phyloP scores from a whole-genome alignment of 2,329 filamentous ascomycete species.

The Calonectria hongkongensis region DNA sequence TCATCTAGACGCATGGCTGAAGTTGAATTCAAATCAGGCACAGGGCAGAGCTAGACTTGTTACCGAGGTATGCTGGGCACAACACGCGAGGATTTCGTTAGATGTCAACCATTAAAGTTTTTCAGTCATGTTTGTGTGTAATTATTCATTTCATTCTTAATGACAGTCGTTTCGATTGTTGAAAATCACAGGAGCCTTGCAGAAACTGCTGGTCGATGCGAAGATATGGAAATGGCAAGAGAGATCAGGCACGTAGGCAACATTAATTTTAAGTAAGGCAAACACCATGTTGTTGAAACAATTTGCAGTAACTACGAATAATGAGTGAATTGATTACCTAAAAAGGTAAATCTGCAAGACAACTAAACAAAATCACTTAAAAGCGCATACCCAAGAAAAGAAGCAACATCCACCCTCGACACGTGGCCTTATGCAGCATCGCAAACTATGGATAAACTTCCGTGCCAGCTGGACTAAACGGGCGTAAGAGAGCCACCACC shows the following conservation, averaged over 20 bases:
- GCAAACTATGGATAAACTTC: neutral
- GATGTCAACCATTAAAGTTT: neutral
- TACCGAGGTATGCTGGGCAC: neutral
- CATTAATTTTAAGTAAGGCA: too few relatives aligned
- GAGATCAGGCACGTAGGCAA: neutral
- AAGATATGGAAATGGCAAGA: too few relatives aligned
- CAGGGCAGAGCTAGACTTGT: neutral
- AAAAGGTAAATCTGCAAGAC: too few relatives aligned
- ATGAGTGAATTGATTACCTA: neutral
- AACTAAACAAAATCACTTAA: neutral
- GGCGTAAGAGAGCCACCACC: constrained; percentile 32
- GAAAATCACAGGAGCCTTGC: too few relatives aligned
- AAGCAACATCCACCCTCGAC: neutral
- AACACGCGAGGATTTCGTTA: neutral
- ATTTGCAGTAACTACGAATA: neutral
- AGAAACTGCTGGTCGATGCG: too few relatives aligned
- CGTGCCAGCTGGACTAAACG: neutral
- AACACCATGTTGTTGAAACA: too few relatives aligned
- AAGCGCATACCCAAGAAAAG: neutral
- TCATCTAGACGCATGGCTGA: too few relatives aligned
- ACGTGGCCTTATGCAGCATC: neutral
- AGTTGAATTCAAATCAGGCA: neutral
- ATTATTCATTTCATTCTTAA: too few relatives aligned
- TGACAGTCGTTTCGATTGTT: too few relatives aligned
- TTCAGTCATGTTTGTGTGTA: neutral